Evolutionary conservation across 768 basidiomycete genomes (phyloP), one percentile per base, ranked within the genome.

Genomic region (Calocybe indica): DNA sequence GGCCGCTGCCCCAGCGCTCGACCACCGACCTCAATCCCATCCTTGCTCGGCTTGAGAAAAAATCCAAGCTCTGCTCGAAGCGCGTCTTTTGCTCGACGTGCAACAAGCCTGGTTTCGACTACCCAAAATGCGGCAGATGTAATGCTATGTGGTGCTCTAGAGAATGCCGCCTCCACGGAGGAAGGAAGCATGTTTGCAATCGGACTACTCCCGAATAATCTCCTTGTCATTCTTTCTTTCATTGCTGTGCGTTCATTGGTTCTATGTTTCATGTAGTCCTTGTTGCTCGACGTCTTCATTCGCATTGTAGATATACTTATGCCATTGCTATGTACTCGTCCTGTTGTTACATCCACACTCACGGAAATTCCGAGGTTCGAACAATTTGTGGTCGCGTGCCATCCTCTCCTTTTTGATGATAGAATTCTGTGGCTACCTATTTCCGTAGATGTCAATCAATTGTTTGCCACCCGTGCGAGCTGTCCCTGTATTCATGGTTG

Each of bases 71-170:
- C 43, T 74, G 78, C 40, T 56, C 55, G 22, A 62, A 61, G 34
- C 56, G 63, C 8, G 53, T 59, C 22, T 55, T 54, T 32, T 85
- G 83, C 48, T 70, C 75, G 7, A 71, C 78, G 1, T 85, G 83
- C 56, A 62, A 62, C 32, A 80, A 75, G 56, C 44, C 57, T 1
- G 83, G 83, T 0, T 60, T 63, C 10, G 77, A 80, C 50, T 85
- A 72, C 58, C 82, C 83, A 10, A 73, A 74, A n/a, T 85, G 83
- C 57, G 69, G 74, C 6, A 76, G 73, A 50, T 85, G 83, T 52
- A 62, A 68, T 15, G 72, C 72, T 30, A 74, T 68, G 64, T 85
- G 83, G 83, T 85, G 83, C 54, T 83, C 82, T 22, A 68, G 83
- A 46, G 62, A 75, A 30, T 85, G 83, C 58, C 71, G 83, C 45